Conservation (phyloP, 2,329 filamentous ascomycete genomes). For the Trichoderma citrinoviride region DNA sequence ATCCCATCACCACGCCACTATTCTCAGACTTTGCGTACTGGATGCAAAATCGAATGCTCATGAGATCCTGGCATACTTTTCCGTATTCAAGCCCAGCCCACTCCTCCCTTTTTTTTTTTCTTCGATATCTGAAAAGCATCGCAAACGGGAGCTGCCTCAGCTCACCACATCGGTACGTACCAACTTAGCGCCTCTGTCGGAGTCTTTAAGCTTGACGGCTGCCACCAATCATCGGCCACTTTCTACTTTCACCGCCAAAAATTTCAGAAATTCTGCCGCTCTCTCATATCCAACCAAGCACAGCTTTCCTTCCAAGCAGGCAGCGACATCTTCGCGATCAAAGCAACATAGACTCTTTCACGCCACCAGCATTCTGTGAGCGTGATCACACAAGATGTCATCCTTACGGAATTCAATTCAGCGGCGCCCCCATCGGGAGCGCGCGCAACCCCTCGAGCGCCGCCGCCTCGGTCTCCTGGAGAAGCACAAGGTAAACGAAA, state of each 20-base stretch:
- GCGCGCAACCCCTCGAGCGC: slow-evolving; percentile 80
- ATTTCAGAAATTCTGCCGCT: slow-evolving; percentile 38
- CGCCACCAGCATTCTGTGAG: neutral
- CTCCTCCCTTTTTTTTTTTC: too few species aligned
- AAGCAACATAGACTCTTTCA: neutral
- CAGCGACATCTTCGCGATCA: neutral
- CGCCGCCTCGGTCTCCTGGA: slow-evolving; percentile 87
- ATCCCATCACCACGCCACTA: neutral
- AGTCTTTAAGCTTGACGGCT: neutral
- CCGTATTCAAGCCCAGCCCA: too few species aligned
- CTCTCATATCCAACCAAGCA: slow-evolving; percentile 3
- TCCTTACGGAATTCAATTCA: slow-evolving; percentile 66
- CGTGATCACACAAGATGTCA: slow-evolving; percentile 43
- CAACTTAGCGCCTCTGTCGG: neutral
- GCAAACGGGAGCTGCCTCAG: neutral
- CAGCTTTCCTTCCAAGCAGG: slow-evolving; percentile 10
- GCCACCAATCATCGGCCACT: slow-evolving; percentile 4
- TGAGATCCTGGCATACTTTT: too few species aligned
- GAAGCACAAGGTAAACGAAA: slow-evolving; percentile 83
- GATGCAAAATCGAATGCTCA: too few species aligned
- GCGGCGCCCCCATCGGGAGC: slow-evolving; percentile 83
- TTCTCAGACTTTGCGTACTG: neutral
- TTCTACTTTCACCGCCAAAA: slow-evolving; percentile 38
- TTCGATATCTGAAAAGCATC: neutral
- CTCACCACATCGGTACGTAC: neutral